These are phyloP conservation scores for Aspergillus flavus DNA, from an alignment of 2,329 filamentous ascomycete genomes.

Conservation along the genomic window DNA sequence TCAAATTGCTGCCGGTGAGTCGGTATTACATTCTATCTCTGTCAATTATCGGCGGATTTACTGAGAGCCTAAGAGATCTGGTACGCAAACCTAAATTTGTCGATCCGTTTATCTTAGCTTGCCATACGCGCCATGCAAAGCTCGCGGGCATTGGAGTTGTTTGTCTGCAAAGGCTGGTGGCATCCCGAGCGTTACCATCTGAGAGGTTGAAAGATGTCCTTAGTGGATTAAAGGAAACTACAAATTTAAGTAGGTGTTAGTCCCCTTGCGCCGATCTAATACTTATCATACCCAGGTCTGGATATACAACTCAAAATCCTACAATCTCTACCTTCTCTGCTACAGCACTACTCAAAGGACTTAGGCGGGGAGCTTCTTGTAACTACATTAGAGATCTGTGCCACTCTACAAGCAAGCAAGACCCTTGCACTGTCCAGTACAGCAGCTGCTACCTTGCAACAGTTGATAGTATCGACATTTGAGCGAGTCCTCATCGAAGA, in stretches of 20 bases:
- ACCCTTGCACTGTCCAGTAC: conserved; percentile 94
- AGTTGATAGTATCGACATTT: conserved; percentile 88
- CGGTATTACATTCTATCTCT: background rate
- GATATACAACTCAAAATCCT: conserved; percentile 96
- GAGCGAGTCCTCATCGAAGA: conserved; percentile 87
- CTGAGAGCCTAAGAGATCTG: conserved; percentile 65
- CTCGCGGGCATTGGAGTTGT: conserved; percentile 85
- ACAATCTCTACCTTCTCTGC: conserved; percentile 82
- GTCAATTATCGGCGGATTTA: conserved; percentile 7
- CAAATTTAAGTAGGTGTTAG: conserved; percentile 62
- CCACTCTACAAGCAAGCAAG: conserved; percentile 86
- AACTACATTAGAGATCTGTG: conserved; percentile 85
- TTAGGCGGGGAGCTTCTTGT: conserved; percentile 80
- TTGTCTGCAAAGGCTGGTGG: conserved; percentile 85
- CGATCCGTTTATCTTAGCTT: conserved; percentile 92
- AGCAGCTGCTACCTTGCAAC: conserved; percentile 92
- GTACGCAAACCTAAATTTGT: conserved; percentile 80
- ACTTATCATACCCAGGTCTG: conserved; percentile 53
- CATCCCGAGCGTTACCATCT: conserved; percentile 76
- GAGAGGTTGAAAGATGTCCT: conserved; percentile 82
- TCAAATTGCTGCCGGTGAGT: conserved; percentile 69
- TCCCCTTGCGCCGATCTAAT: background rate
- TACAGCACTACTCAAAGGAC: conserved; percentile 86
- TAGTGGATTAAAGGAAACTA: conserved; percentile 83
- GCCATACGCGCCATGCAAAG: conserved; percentile 84